phyloP scores from a whole-genome alignment of 2,329 filamentous ascomycete species.

The Aspergillus sp. region DNA sequence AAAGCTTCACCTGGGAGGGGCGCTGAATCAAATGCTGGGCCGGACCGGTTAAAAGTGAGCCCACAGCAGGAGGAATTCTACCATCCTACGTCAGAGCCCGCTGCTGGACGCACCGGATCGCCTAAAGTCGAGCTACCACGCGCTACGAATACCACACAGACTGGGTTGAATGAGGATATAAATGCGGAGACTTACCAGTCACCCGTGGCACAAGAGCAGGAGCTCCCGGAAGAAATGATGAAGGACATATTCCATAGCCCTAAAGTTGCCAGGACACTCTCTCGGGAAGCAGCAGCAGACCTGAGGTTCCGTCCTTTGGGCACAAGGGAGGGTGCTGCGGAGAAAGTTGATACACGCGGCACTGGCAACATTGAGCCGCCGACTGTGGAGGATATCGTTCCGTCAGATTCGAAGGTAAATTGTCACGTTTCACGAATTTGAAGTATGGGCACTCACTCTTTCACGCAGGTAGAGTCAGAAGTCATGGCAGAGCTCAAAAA shows the following conservation, averaged over 20 bases:
- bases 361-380: constrained; percentile 34
- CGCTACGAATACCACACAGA: constrained; percentile 48
- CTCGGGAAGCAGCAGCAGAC: constrained; percentile 39
- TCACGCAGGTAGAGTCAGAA: constrained; percentile 16
- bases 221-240: constrained; percentile 59
- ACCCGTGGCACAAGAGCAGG: constrained; percentile 33
- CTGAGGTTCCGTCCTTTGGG: background rate
- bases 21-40: constrained; percentile 10
- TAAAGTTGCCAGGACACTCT: constrained; percentile 56
- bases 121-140: constrained; percentile 53
- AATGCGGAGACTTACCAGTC: constrained; percentile 11
- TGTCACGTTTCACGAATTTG: background rate
- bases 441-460: constrained; percentile 5
- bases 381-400: constrained; percentile 15
- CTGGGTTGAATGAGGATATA: constrained; percentile 35
- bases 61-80: constrained; percentile 61
- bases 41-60: constrained; percentile 41
- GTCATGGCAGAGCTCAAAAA: constrained; percentile 22
- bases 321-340: background rate
- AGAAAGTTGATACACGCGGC: constrained; percentile 33
- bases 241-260: constrained; percentile 63
- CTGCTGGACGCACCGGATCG: constrained; percentile 51
- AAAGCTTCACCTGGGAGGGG: background rate
- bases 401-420: constrained; percentile 9
- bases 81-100: constrained; percentile 47